Evolutionary conservation across 345 rosid species (phyloP).

Genomic region (Brassica juncea): DNA sequence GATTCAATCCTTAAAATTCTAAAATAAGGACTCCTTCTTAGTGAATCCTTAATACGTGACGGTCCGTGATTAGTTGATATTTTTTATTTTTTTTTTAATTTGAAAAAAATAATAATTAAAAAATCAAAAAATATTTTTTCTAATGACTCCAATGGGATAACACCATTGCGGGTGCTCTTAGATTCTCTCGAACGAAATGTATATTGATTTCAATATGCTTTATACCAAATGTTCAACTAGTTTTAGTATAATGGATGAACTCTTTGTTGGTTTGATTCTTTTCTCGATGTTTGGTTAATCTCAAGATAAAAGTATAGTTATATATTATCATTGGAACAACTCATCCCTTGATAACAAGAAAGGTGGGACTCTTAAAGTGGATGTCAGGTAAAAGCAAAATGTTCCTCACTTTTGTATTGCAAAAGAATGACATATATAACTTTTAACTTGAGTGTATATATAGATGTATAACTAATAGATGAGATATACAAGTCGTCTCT

Average conservation of each 20-base stretch:
- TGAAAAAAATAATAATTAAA: too few relatives aligned
- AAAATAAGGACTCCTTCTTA: too few relatives aligned
- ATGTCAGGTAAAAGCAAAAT: conserved; percentile 21
- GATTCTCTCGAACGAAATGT: not conserved
- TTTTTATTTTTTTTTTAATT: too few relatives aligned
- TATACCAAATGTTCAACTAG: too few relatives aligned
- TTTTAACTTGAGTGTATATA: conserved; percentile 3
- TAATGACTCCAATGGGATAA: too few relatives aligned
- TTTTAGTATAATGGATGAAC: not conserved
- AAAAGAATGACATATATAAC: not conserved
- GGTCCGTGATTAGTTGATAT: too few relatives aligned
- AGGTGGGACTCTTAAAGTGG: not conserved
- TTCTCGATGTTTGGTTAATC: conserved; percentile 12
- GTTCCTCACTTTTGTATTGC: conserved; percentile 17
- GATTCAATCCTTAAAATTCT: too few relatives aligned
- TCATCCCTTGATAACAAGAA: conserved; percentile 19
- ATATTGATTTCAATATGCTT: too few relatives aligned
- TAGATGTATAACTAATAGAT: not conserved
- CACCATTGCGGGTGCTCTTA: not conserved
- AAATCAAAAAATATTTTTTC: too few relatives aligned
- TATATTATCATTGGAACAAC: conserved; percentile 5
- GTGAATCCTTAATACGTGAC: too few relatives aligned
- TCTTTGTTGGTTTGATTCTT: conserved; percentile 14
- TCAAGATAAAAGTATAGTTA: conserved; percentile 3
- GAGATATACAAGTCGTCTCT: conserved; percentile 1